phyloP scores from a whole-genome alignment of 2,329 filamentous ascomycete species.

The Alternaria ethzedia region DNA sequence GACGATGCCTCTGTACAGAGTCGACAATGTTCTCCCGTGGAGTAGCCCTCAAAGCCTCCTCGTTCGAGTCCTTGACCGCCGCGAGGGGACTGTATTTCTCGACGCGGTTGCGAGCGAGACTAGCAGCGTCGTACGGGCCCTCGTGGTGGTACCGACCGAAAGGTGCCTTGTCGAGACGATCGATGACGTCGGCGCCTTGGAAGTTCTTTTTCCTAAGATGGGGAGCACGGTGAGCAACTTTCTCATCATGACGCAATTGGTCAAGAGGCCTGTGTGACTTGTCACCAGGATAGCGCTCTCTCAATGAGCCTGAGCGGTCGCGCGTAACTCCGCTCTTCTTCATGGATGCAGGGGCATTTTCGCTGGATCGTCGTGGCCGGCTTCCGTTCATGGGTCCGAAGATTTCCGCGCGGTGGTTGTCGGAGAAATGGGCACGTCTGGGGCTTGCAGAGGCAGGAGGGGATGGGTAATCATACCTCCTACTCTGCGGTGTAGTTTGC shows the following conservation, averaged over 20 bases:
- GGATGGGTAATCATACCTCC: conserved; percentile 53
- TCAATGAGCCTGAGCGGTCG: conserved; percentile 59
- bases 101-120: conserved; percentile 73
- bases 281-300: conserved; percentile 68
- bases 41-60: conserved; percentile 79
- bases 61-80: conserved; percentile 75
- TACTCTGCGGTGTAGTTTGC: conserved; percentile 26
- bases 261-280: conserved; percentile 71
- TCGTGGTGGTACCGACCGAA: conserved; percentile 81
- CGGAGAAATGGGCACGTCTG: conserved; percentile 48
- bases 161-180: conserved; percentile 73
- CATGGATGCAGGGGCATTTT: conserved; percentile 29
- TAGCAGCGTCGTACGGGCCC: conserved; percentile 86
- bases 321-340: conserved; percentile 31
- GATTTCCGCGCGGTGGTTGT: conserved; percentile 39
- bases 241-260: conserved; percentile 67
- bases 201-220: conserved; percentile 71
- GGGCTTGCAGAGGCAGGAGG: conserved; percentile 64
- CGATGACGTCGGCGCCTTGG: conserved; percentile 77
- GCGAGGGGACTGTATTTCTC: conserved; percentile 72
- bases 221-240: conserved; percentile 69
- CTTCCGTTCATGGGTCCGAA: conserved; percentile 38
- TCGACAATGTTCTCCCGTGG: conserved; percentile 79
- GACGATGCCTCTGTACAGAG: conserved; percentile 73
- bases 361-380: conserved; percentile 44